These are phyloP conservation scores for Alliaria petiolata DNA, from an alignment of 345 rosid species.

Conservation along the genomic window DNA sequence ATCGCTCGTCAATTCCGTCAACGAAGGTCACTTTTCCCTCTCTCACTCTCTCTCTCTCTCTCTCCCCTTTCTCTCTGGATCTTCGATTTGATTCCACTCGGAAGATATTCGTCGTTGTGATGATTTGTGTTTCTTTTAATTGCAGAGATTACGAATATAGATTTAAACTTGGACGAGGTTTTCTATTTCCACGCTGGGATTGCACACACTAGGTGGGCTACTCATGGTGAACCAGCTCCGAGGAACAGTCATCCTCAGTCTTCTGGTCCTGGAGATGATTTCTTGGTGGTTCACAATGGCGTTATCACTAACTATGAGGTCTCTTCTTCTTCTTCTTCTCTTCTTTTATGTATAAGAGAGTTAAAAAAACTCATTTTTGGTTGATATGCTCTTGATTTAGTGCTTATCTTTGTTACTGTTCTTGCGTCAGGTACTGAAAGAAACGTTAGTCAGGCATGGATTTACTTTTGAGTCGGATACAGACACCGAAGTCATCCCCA, in stretches of 20 bases:
- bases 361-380: background rate
- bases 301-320: slow-evolving; percentile 89
- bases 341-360: background rate
- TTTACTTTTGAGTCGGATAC: slow-evolving; percentile 89
- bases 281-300: slow-evolving; percentile 93
- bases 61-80: slow-evolving; percentile 7
- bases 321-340: slow-evolving; percentile 24
- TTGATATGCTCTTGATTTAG: background rate
- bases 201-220: slow-evolving; percentile 98
- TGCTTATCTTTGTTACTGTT: background rate
- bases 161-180: slow-evolving; percentile 66
- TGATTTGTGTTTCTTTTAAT: background rate
- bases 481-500: slow-evolving; percentile 95
- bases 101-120: background rate
- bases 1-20: slow-evolving; percentile 88
- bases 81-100: background rate
- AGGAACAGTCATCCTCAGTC: slow-evolving; percentile 92
- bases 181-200: slow-evolving; percentile 83
- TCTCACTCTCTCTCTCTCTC: background rate
- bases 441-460: slow-evolving; percentile 77
- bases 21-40: slow-evolving; percentile 73
- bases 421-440: slow-evolving; percentile 56
- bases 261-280: slow-evolving; percentile 79
- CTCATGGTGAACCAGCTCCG: slow-evolving; percentile 95
- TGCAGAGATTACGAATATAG: slow-evolving; percentile 61